Evolutionary conservation across 108 stramenopile genomes (phyloP).

Genomic region (Skeletonema marinoi): DNA sequence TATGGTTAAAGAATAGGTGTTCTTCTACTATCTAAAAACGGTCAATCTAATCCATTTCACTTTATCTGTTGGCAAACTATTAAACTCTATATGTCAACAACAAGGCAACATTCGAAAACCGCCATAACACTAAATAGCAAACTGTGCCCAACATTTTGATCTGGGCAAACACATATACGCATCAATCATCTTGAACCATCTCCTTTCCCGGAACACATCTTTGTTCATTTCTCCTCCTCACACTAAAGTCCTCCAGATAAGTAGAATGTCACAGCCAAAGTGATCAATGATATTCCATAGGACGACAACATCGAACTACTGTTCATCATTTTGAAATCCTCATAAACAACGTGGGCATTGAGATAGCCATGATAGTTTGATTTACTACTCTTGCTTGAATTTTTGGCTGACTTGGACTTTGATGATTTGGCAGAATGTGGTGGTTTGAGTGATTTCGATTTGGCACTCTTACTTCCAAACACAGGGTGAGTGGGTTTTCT

Average conservation of each 20-base stretch:
- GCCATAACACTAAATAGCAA: neutral
- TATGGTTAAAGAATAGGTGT: constrained; percentile 60
- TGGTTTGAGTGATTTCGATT: neutral
- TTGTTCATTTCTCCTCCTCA: neutral
- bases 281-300: neutral
- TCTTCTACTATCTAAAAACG: no score
- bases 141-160: neutral
- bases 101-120: neutral
- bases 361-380: neutral
- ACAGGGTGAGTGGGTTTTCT: neutral
- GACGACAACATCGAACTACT: neutral
- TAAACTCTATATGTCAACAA: neutral
- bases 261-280: neutral
- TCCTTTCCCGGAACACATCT: neutral
- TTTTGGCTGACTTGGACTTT: neutral
- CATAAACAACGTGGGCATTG: neutral
- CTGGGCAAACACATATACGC: neutral
- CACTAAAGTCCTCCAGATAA: neutral
- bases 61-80: neutral
- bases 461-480: neutral
- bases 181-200: neutral
- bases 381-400: neutral
- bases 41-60: neutral
- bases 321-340: neutral
- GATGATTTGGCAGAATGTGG: neutral